Evolutionary conservation across 495 filamentous ascomycete genomes (phyloP).

Genomic region (Tetracladium setigerum): DNA sequence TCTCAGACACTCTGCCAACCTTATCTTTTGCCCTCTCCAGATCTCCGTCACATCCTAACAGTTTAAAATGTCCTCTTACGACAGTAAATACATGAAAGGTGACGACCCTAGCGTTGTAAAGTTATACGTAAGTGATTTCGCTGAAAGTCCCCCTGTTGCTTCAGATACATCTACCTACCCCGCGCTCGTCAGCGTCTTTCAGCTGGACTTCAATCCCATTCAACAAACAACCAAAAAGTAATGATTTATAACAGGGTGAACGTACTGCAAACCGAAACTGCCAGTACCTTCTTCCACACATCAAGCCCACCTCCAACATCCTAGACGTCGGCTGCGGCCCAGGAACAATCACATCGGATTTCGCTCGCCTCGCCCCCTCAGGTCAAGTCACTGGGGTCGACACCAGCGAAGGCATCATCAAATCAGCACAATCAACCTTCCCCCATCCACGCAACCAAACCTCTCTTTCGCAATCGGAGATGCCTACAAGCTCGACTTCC

Average conservation of each 20-base stretch:
- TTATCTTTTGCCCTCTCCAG: too few species aligned
- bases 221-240: too few species aligned
- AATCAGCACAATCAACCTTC: slow-evolving; percentile 22
- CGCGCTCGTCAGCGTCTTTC: too few species aligned
- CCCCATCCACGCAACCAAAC: slow-evolving; percentile 26
- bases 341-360: slow-evolving; percentile 47
- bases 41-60: too few species aligned
- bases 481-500: slow-evolving; percentile 1
- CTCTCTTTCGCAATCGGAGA: slow-evolving; percentile 26
- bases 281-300: slow-evolving; percentile 40
- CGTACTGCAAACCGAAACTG: slow-evolving; percentile 46
- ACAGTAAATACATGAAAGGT: too few species aligned
- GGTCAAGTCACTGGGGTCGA: slow-evolving; percentile 32
- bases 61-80: too few species aligned
- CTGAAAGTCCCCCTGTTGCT: too few species aligned
- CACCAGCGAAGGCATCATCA: slow-evolving; percentile 11
- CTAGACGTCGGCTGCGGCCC: slow-evolving; percentile 55
- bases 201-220: too few species aligned
- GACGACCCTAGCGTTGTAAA: too few species aligned
- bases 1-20: too few species aligned
- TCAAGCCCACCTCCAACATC: slow-evolving; percentile 39
- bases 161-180: too few species aligned
- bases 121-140: too few species aligned
- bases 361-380: slow-evolving; percentile 37
- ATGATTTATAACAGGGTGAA: not conserved